Conservation (phyloP, 352 stramenopile genomes). For the Phytophthora sp. region DNA sequence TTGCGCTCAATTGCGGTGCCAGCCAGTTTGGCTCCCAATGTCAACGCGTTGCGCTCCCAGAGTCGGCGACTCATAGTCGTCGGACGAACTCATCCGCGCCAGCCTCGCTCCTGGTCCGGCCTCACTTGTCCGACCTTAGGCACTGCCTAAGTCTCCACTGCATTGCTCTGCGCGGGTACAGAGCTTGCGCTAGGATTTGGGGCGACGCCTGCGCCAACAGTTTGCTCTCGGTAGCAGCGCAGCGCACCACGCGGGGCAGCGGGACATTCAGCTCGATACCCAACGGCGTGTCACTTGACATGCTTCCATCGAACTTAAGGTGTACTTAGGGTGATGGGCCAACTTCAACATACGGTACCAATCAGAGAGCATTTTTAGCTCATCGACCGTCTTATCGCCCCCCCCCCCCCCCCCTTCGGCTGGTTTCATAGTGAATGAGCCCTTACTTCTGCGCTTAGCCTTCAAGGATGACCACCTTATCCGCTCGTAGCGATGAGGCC, state of each 20-base stretch:
- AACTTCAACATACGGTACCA: slow-evolving; percentile 31
- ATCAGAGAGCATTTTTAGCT: slow-evolving; percentile 26
- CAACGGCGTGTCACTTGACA: slow-evolving; percentile 12
- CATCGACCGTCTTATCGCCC: not conserved
- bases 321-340: slow-evolving; percentile 18
- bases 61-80: slow-evolving; percentile 11
- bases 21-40: no score
- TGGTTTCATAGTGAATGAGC: no score
- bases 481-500: slow-evolving; percentile 9
- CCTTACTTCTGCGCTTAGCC: not conserved
- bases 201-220: slow-evolving; percentile 13
- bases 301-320: slow-evolving; percentile 24
- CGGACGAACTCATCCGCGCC: slow-evolving; percentile 22
- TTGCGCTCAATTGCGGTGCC: no score
- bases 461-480: slow-evolving; percentile 13
- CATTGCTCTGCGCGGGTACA: slow-evolving; percentile 9
- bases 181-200: slow-evolving; percentile 34
- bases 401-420: no score
- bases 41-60: not conserved
- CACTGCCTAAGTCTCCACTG: slow-evolving; percentile 24
- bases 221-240: slow-evolving; percentile 19
- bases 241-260: slow-evolving; percentile 6
- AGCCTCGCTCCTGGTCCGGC: not conserved
- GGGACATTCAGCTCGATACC: no score
- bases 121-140: slow-evolving; percentile 10